Evolutionary conservation across 768 basidiomycete species (phyloP).

Genomic region (Pleurotus ostreatus): DNA sequence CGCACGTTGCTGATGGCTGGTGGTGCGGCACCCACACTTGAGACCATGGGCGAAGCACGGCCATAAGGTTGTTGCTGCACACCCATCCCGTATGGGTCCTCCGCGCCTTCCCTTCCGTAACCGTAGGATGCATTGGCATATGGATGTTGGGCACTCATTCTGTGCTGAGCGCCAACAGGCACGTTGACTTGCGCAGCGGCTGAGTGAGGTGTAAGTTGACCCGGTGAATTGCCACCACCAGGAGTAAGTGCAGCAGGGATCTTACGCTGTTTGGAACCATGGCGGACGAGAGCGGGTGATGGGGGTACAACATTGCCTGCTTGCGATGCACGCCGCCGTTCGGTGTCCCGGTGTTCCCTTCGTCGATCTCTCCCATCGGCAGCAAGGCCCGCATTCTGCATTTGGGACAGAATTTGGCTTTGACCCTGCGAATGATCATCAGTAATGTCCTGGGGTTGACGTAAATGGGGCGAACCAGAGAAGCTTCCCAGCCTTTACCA

Average conservation of each 20-base stretch:
- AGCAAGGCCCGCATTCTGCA: conserved; percentile 49
- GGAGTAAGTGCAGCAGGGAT: conserved; percentile 58
- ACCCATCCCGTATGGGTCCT: conserved; percentile 49
- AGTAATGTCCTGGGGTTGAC: not conserved
- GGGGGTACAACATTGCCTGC: conserved; percentile 59
- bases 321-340: conserved; percentile 60
- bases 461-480: conserved; percentile 44
- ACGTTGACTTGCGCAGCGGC: conserved; percentile 73
- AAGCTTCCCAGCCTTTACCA: conserved; percentile 93
- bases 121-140: conserved; percentile 67
- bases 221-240: conserved; percentile 40
- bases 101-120: conserved; percentile 40
- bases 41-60: conserved; percentile 80
- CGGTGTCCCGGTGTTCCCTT: conserved; percentile 55
- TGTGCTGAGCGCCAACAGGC: conserved; percentile 51
- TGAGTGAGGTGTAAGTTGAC: conserved; percentile 67
- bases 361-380: conserved; percentile 54
- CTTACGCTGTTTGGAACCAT: conserved; percentile 70
- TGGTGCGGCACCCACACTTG: conserved; percentile 61
- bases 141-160: conserved; percentile 54
- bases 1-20: conserved; percentile 73
- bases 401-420: conserved; percentile 61
- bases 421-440: conserved; percentile 41
- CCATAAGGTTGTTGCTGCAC: conserved; percentile 57
- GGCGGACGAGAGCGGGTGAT: conserved; percentile 75